These are phyloP conservation scores for Eimeria tenella DNA, from an alignment of 169 alveolate species.

Conservation along the genomic window DNA sequence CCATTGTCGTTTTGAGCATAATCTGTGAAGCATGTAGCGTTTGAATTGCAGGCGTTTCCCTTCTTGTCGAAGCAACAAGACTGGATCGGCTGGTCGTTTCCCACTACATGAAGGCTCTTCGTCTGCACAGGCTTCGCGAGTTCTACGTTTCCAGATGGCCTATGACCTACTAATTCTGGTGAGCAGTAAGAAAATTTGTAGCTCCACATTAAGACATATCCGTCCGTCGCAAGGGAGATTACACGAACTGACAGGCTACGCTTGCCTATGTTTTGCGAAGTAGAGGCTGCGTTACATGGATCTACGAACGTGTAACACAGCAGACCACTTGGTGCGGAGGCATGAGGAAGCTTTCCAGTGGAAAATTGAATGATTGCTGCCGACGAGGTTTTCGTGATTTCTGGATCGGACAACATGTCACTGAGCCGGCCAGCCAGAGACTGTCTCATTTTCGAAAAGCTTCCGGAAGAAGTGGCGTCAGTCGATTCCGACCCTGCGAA, in stretches of 20 bases:
- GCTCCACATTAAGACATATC: conserved; percentile 45
- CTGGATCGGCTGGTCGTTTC: conserved; percentile 1
- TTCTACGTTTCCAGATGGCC: neutral
- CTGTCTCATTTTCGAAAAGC: neutral
- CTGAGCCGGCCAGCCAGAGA: neutral
- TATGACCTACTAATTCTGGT: neutral
- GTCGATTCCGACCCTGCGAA: neutral
- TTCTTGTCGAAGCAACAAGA: neutral
- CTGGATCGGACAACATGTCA: neutral
- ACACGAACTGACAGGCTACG: neutral
- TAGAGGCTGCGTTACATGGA: neutral
- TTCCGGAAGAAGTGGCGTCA: neutral
- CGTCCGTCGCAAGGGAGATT: conserved; percentile 57
- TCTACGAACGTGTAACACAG: neutral
- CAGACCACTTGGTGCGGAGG: conserved; percentile 37
- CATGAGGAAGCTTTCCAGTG: conserved; percentile 50
- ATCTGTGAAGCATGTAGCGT: neutral
- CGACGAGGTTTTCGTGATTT: neutral
- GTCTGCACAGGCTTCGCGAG: neutral
- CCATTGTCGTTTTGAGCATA: neutral
- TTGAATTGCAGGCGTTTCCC: neutral
- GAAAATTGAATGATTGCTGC: conserved; percentile 2
- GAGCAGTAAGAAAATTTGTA: conserved; percentile 15
- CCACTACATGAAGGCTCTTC: neutral
- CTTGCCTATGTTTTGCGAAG: neutral